These are phyloP conservation scores for Dentipellis sp. DNA, from an alignment of 768 basidiomycete species.

Conservation along the genomic window DNA sequence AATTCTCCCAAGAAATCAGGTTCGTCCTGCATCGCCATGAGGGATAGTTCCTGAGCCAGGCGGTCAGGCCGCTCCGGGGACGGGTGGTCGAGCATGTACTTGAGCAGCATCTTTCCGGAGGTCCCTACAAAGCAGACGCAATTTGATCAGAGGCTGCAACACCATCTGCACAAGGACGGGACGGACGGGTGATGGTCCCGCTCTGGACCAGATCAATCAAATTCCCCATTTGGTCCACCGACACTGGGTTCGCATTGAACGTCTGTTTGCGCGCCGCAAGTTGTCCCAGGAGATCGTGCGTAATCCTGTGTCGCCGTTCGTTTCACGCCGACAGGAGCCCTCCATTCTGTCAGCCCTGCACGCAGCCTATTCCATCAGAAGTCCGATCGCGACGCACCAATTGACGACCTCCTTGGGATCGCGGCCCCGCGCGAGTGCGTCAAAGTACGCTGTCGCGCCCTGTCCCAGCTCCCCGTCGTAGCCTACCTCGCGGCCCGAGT, in stretches of 20 bases:
- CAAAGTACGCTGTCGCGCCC: conserved; percentile 74
- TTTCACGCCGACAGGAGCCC: background rate
- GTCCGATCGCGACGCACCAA: conserved; percentile 47
- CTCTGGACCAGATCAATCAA: conserved; percentile 68
- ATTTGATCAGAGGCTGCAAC: conserved; percentile 3
- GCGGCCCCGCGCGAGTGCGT: conserved; percentile 47
- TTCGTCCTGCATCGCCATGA: conserved; percentile 29
- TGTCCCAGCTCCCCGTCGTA: conserved; percentile 45
- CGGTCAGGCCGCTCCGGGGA: conserved; percentile 27
- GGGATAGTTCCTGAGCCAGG: conserved; percentile 41
- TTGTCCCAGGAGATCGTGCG: conserved; percentile 79
- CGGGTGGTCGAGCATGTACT: conserved; percentile 48
- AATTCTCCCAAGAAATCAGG: conserved; percentile 36
- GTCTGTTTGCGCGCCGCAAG: conserved; percentile 50
- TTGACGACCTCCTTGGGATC: conserved; percentile 72
- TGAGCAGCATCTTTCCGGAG: conserved; percentile 70
- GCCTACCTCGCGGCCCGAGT: conserved; percentile 50
- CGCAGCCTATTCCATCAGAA: background rate
- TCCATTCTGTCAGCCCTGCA: background rate
- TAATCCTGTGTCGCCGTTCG: conserved; percentile 48
- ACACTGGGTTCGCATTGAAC: conserved; percentile 50
- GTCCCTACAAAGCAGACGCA: conserved; percentile 39
- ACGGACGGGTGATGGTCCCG: conserved; percentile 59
- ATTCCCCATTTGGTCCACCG: conserved; percentile 57
- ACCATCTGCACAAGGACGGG: background rate